Percentiles rank a stretch among this genome's conserved stretches.
phyloP scores from a whole-genome alignment of 768 basidiomycete species.

The Strobilomyces dryophilus region DNA sequence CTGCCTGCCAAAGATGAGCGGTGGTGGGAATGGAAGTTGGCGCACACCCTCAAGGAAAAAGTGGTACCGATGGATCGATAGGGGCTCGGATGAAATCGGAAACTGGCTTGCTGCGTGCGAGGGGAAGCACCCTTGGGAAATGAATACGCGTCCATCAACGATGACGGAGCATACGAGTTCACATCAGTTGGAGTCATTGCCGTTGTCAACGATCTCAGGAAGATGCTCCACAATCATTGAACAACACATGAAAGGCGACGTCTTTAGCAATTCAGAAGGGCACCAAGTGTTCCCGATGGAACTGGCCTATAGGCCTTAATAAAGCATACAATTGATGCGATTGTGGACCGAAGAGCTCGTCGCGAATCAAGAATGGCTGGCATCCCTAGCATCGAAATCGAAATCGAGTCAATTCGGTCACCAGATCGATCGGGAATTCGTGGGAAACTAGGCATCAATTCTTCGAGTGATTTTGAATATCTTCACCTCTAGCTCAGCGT shows the following conservation, averaged over 20 bases:
- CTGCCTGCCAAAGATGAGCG: slow-evolving; percentile 8
- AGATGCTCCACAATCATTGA: neutral
- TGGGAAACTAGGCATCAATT: slow-evolving; percentile 2
- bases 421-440: slow-evolving; percentile 13
- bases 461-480: slow-evolving; percentile 39
- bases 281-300: neutral
- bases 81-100: neutral
- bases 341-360: slow-evolving; percentile 6
- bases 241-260: slow-evolving; percentile 1
- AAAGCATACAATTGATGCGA: slow-evolving; percentile 1
- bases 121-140: neutral
- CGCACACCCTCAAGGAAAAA: neutral
- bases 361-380: slow-evolving; percentile 8
- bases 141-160: neutral
- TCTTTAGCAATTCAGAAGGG: neutral
- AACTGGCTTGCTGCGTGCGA: neutral
- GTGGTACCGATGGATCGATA: neutral
- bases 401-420: slow-evolving; percentile 8
- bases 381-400: neutral
- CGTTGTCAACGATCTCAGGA: slow-evolving; percentile 1
- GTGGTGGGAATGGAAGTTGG: slow-evolving; percentile 9
- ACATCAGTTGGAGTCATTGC: neutral
- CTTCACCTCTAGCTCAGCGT: slow-evolving; percentile 37
- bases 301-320: slow-evolving; percentile 1
- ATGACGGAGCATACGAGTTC: neutral